Evolutionary conservation across 1,284 basidiomycete species (phyloP).

Genomic region (Moesziomyces parantarcticus): DNA sequence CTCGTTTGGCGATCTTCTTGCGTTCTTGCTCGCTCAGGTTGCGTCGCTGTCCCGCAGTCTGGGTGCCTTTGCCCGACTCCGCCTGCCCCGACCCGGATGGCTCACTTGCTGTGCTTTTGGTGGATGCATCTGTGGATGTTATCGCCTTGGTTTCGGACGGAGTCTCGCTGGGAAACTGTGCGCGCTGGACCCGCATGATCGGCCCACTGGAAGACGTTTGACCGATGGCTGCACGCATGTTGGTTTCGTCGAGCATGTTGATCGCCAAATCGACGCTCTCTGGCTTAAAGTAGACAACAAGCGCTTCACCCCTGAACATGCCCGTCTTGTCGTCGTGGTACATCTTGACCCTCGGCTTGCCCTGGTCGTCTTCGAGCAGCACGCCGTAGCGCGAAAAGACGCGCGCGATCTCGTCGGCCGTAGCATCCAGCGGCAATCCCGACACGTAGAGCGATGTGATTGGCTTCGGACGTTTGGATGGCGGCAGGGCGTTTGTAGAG

Average conservation of each 20-base stretch:
- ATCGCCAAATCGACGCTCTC: conserved; percentile 89
- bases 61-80: background rate
- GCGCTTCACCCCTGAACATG: conserved; percentile 91
- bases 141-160: background rate
- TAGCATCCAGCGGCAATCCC: conserved; percentile 82
- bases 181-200: conserved; percentile 83
- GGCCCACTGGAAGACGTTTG: conserved; percentile 69
- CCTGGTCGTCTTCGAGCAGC: conserved; percentile 88
- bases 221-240: conserved; percentile 83
- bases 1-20: conserved; percentile 51
- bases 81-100: background rate
- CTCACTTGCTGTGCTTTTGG: background rate
- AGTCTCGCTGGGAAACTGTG: conserved; percentile 75
- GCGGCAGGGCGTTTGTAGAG: conserved; percentile 6
- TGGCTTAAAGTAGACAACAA: conserved; percentile 97
- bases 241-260: conserved; percentile 89
- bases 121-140: background rate
- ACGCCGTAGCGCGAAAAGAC: conserved; percentile 91
- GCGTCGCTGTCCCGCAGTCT: conserved; percentile 3
- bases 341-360: conserved; percentile 89
- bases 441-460: conserved; percentile 89
- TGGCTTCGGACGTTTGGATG: conserved; percentile 39
- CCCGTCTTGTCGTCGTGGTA: conserved; percentile 81
- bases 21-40: conserved; percentile 48
- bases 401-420: conserved; percentile 78